Evolutionary conservation across 2,329 filamentous ascomycete species (phyloP), one percentile per base, ranked within the genome.

Genomic region (Fusarium sp.): DNA sequence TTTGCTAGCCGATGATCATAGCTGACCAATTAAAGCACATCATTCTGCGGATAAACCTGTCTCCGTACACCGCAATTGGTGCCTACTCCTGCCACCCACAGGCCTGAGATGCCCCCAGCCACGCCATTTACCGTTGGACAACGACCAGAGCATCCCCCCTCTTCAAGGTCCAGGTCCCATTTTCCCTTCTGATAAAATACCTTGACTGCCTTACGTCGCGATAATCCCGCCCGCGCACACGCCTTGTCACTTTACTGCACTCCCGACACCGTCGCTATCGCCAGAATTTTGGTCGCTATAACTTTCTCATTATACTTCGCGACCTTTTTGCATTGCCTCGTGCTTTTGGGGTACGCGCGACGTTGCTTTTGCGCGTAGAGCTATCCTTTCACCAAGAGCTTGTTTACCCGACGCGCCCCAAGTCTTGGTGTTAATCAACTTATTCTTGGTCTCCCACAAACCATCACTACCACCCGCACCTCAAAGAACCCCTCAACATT

Each of bases 41-140:
- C 0, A 1, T 18, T 0, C 0, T 0, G 3, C 66, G 66, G 67
- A 70, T 13, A 70, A 65, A 51, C 26, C 1, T 39, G 13, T 9
- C 11, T 70, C 73, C 72, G 42, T 15, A 4, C 7, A 24, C 36
- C 57, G 47, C 45, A 45, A 32, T 47, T 41, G 48, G 24, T 51
- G 38, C 34, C 30, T 58, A 28, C 30, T 57, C 38, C 55, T 71
- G 45, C 67, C 68, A 75, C 72, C 68, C 63, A 74, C 72, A 75
- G 59, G 65, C 48, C 58, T 72, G 30, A 51, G 30, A 32, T 51
- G 50, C 58, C 78, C 81, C 82, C 82, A 83, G 82, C 82, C 82
- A 83, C 82, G 79, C 79, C 79, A 79, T 83, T 83, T 81, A 79
- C 75, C 70, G 77, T 73, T 79, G 77, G 74, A 67, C 71, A 76